These are phyloP conservation scores for Cucumis sativus DNA, from an alignment of 306 rosid genomes.

Conservation along the genomic window Cucumber_9930_V3 NC_026661.2:3140001-3140500, in stretches of 20 bases:
- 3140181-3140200: conserved; percentile 10
- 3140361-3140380: background rate
- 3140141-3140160: conserved; percentile 91
- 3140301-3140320: background rate
- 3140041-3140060: too few species aligned
- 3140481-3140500: background rate
- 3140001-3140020: too few species aligned
- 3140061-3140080: too few species aligned
- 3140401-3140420: background rate
- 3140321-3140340: background rate
- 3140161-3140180: conserved; percentile 43
- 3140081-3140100: background rate
- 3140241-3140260: background rate
- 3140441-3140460: background rate
- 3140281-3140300: background rate
- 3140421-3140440: background rate
- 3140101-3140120: conserved; percentile 54
- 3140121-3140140: conserved; percentile 88
- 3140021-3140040: too few species aligned
- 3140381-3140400: background rate
- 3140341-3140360: conserved; percentile 2
- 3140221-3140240: background rate
- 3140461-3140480: background rate
- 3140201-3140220: background rate
- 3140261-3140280: background rate